Evolutionary conservation across 73 alveolate genomes (phyloP).

Genomic region (Tetrahymena elliotti): DNA sequence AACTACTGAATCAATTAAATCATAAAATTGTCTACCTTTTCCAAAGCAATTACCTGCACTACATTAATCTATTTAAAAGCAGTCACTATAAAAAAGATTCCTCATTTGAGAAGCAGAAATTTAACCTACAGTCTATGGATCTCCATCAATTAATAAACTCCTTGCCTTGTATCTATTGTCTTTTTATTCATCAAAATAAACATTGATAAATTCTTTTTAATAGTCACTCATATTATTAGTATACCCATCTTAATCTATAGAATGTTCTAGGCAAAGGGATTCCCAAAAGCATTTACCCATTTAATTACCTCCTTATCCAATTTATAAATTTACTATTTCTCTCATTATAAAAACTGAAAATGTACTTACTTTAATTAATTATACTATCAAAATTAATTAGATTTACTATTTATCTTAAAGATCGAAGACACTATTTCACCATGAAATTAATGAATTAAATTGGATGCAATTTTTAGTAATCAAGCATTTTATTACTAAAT

Average conservation of each 20-base stretch:
- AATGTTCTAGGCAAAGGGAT: constrained; percentile 76
- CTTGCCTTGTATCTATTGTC: constrained; percentile 29
- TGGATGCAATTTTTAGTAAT: too few relatives aligned
- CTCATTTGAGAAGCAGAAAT: not conserved
- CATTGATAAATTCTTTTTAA: not conserved
- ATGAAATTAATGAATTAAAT: too few relatives aligned
- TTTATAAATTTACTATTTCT: constrained; percentile 83
- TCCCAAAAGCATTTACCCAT: constrained; percentile 93
- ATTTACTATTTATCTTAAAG: too few relatives aligned
- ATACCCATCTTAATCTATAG: constrained; percentile 57
- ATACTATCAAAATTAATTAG: too few relatives aligned
- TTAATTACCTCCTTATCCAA: constrained; percentile 96
- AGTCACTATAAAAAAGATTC: not conserved
- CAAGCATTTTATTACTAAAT: too few relatives aligned
- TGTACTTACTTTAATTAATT: too few relatives aligned
- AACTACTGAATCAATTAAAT: constrained; percentile 56
- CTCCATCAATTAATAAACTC: constrained; percentile 33
- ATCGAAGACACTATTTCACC: too few relatives aligned
- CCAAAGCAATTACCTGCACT: constrained; percentile 95
- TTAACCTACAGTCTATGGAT: not conserved
- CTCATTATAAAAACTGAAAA: constrained; percentile 40
- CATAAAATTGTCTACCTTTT: constrained; percentile 75
- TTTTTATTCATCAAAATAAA: constrained; percentile 16
- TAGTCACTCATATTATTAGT: constrained; percentile 1
- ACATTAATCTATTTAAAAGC: not conserved